phyloP scores from a whole-genome alignment of 805 yeast genomes.

The Cephaloascus albidus region DNA sequence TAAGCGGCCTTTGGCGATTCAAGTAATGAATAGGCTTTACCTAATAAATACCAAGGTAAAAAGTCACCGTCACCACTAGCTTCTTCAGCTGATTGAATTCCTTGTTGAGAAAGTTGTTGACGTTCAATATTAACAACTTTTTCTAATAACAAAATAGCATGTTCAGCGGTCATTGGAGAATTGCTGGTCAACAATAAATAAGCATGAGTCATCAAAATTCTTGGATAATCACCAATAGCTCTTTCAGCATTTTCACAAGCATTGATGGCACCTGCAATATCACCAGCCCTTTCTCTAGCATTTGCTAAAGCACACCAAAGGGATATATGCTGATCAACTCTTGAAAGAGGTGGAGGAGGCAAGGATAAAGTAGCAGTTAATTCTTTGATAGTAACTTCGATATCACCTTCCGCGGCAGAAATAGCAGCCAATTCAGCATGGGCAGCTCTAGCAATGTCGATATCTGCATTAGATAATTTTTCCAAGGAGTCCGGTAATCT shows the following conservation, averaged over 20 bases:
- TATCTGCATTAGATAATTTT: conserved; percentile 19
- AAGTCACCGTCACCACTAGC: conserved; percentile 32
- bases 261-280: conserved; percentile 36
- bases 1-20: conserved; percentile 43
- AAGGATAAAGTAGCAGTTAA: conserved; percentile 38
- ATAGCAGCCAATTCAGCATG: conserved; percentile 50
- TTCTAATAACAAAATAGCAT: conserved; percentile 25
- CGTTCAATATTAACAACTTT: conserved; percentile 18
- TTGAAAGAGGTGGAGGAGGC: conserved; percentile 36
- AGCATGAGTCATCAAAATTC: conserved; percentile 38
- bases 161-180: conserved; percentile 16
- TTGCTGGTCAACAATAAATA: conserved; percentile 32
- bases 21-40: conserved; percentile 38
- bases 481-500: conserved; percentile 24
- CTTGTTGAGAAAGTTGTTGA: conserved; percentile 9
- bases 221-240: conserved; percentile 33
- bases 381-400: conserved; percentile 40
- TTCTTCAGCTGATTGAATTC: conserved; percentile 7
- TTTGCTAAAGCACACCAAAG: conserved; percentile 47
- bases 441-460: conserved; percentile 40
- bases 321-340: conserved; percentile 36
- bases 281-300: conserved; percentile 41
- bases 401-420: conserved; percentile 40
- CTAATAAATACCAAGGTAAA: conserved; percentile 48
- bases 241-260: conserved; percentile 39